Base-by-base conservation (phyloP, 2,329 filamentous ascomycete genomes). In the Venturia effusa region DNA sequence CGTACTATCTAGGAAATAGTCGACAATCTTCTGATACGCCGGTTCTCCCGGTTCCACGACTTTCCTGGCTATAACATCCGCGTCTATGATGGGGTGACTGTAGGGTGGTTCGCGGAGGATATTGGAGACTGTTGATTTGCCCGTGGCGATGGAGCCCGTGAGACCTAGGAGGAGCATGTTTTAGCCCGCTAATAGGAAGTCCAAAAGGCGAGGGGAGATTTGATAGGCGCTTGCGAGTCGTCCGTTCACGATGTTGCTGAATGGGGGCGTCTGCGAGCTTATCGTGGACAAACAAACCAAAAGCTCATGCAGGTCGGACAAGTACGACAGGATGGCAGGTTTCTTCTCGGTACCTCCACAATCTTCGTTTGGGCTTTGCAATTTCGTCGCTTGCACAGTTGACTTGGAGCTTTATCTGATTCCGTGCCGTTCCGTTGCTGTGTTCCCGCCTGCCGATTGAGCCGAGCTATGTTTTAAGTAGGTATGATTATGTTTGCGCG, bases 81-180 rank as follows among this genome's bases (percentile, higher is more conserved):
- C 93, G 73, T 99, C 94, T 78, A 99, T 88, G 69, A 99, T 83
- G 70, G 94, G 92, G 66, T 99, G 83, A 66, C 84, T 88, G 80
- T 97, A 89, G 0, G 93, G 94, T 5, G 89, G 80, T 4, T 84
- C 81, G 61, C 88, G 85, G 70, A 99, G 89, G 69, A 96, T 83
- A 45, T 83, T 81, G 34, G 94, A 96, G 64, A 97, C 92, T 68
- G 93, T 99, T 57, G 93, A 96, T 83, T 99, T 99, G 74, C 94
- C 94, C 6, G 94, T 99, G 66, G 94, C 94, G 73, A 99, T 97
- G 66, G 92, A 96, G 74, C 94, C 94, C 10, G 94, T 99, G 32
- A 99, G 85, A 64, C 94, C 94, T 70, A 99, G 92, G 71, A 99
- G 86, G 60, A 97, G 84, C 94, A 97, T 97, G 22, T 0, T 61